These are phyloP conservation scores for Purshia tridentata DNA, from an alignment of 306 rosid genomes.

Conservation along the genomic window DNA sequence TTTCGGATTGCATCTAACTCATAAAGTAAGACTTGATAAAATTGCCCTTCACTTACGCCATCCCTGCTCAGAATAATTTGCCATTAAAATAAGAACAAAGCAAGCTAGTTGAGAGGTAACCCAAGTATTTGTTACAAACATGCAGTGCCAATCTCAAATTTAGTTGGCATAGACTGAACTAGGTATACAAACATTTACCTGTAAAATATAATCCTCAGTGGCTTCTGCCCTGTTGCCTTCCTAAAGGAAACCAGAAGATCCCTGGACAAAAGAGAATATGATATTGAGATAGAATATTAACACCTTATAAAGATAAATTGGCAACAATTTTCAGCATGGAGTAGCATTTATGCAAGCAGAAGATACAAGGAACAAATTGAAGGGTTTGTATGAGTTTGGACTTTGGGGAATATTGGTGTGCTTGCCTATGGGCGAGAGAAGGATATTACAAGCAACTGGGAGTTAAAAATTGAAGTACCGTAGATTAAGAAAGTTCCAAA, in stretches of 20 bases:
- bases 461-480: not conserved
- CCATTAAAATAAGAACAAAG: not conserved
- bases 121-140: not conserved
- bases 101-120: not conserved
- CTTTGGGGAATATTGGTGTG: not conserved
- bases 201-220: slow-evolving; percentile 83
- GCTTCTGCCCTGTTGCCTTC: slow-evolving; percentile 96
- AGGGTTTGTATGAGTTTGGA: not conserved
- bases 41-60: slow-evolving; percentile 94
- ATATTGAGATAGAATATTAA: not conserved
- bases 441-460: not conserved
- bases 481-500: not conserved
- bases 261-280: slow-evolving; percentile 40
- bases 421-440: not conserved
- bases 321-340: not conserved
- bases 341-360: not conserved
- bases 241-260: slow-evolving; percentile 88
- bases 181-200: slow-evolving; percentile 45
- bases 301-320: not conserved
- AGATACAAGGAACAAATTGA: slow-evolving; percentile 3
- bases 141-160: not conserved
- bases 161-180: not conserved
- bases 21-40: slow-evolving; percentile 84
- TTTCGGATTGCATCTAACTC: slow-evolving; percentile 91
- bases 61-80: slow-evolving; percentile 56